phyloP scores from a whole-genome alignment of 1,284 basidiomycete species.

The Boletus sp. region DNA sequence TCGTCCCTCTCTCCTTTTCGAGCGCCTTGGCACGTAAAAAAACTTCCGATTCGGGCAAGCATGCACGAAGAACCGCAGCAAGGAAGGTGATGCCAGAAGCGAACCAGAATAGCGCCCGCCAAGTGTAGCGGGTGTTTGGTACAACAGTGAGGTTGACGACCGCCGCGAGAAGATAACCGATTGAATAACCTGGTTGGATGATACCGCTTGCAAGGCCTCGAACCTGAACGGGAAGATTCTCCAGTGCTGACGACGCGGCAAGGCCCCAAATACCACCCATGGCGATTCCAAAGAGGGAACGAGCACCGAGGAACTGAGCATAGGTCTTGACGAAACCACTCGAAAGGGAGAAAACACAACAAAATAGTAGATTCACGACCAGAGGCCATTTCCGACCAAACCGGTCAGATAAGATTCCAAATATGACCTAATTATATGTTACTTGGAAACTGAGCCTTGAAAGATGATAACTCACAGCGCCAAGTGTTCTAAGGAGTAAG shows the following conservation, averaged over 20 bases:
- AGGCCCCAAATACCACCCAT: slow-evolving; percentile 92
- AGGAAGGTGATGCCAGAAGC: slow-evolving; percentile 74
- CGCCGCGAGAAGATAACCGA: slow-evolving; percentile 64
- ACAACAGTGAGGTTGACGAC: slow-evolving; percentile 82
- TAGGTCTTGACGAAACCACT: slow-evolving; percentile 75
- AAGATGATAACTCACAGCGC: slow-evolving; percentile 58
- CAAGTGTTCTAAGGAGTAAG: slow-evolving; percentile 85
- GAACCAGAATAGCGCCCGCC: slow-evolving; percentile 73
- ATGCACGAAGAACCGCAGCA: slow-evolving; percentile 71
- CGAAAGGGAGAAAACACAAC: slow-evolving; percentile 79
- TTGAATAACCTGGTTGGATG: slow-evolving; percentile 82
- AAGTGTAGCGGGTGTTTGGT: slow-evolving; percentile 50
- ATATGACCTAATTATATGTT: slow-evolving; percentile 56
- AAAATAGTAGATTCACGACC: slow-evolving; percentile 73
- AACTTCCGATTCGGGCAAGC: slow-evolving; percentile 81
- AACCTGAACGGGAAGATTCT: slow-evolving; percentile 86
- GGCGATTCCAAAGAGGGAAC: slow-evolving; percentile 81
- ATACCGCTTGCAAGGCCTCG: slow-evolving; percentile 89
- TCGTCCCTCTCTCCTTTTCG: slow-evolving; percentile 46
- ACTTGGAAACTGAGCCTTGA: background rate
- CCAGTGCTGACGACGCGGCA: slow-evolving; percentile 76
- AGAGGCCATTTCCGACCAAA: slow-evolving; percentile 95
- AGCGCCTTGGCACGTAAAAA: slow-evolving; percentile 68
- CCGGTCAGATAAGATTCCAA: slow-evolving; percentile 81
- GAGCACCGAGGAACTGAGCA: slow-evolving; percentile 68